Percentiles rank a stretch among this genome's conserved stretches.
These are phyloP conservation scores for Plasmodium vivax DNA, from an alignment of 169 alveolate species.

Conservation along the genomic window DNA sequence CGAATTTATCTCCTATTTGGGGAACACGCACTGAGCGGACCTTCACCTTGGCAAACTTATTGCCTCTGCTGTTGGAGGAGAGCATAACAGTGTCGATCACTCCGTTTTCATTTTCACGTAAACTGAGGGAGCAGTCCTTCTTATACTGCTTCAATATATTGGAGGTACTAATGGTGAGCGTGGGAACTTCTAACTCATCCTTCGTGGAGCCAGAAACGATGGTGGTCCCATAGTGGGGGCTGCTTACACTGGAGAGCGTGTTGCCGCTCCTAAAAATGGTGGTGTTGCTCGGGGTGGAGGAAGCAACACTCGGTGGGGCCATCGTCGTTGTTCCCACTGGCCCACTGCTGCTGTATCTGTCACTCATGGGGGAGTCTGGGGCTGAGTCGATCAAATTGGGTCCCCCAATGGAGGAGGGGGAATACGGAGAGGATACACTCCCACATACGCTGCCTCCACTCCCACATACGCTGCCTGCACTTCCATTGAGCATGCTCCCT, in stretches of 20 bases:
- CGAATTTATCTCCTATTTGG: constrained; percentile 99
- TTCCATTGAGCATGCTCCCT: background rate
- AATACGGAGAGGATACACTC: background rate
- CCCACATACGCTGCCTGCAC: background rate
- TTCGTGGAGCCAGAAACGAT: constrained; percentile 27
- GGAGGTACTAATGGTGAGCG: constrained; percentile 58
- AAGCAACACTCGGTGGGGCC: constrained; percentile 4
- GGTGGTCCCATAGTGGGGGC: constrained; percentile 7
- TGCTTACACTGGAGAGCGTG: background rate
- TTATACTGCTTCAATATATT: constrained; percentile 39
- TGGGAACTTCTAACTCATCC: constrained; percentile 74
- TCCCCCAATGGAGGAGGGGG: background rate
- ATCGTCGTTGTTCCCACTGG: background rate
- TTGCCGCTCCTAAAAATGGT: constrained; percentile 30
- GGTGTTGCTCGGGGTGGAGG: constrained; percentile 34
- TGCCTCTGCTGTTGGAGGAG: constrained; percentile 96
- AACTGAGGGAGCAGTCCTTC: constrained; percentile 94
- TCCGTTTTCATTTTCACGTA: constrained; percentile 97
- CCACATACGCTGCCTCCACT: background rate
- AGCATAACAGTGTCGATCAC: constrained; percentile 96
- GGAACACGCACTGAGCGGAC: constrained; percentile 96
- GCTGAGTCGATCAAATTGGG: constrained; percentile 8
- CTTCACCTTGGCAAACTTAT: constrained; percentile 95
- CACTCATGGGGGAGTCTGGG: constrained; percentile 30
- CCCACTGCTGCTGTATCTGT: background rate